A percentile compares a stretch with the other conserved stretches of the same genome.
Conservation (phyloP, 495 filamentous ascomycete genomes). For the Lentithecium fluviatile region DNA sequence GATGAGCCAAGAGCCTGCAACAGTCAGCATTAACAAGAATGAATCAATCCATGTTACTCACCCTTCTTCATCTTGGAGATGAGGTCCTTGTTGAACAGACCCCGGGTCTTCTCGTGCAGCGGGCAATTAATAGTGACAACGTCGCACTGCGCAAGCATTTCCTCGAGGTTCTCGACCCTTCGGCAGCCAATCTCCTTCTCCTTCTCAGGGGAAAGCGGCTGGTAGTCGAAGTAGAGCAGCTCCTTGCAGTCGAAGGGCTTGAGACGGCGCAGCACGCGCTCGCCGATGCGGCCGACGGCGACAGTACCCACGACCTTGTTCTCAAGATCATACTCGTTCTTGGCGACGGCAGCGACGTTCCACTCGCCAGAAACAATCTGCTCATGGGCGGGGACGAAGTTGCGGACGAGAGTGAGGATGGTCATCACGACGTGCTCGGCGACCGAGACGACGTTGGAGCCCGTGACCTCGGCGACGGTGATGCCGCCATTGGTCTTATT, state of each 20-base stretch:
- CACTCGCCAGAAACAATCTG: conserved; percentile 84
- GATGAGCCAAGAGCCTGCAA: conserved; percentile 83
- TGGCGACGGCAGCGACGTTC: conserved; percentile 93
- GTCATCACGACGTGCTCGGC: conserved; percentile 89
- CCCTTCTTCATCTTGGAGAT: conserved; percentile 99
- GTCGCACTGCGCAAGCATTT: conserved; percentile 93
- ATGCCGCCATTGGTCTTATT: conserved; percentile 98
- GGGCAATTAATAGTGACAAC: conserved; percentile 99
- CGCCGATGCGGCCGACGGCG: conserved; percentile 94
- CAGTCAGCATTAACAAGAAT: conserved; percentile 1
- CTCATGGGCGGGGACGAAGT: conserved; percentile 98
- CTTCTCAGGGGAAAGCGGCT: conserved; percentile 79
- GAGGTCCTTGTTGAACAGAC: conserved; percentile 99
- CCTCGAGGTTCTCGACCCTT: conserved; percentile 82
- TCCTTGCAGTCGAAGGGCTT: conserved; percentile 99
- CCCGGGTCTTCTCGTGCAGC: conserved; percentile 93
- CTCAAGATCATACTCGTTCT: conserved; percentile 97
- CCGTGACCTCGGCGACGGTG: conserved; percentile 96
- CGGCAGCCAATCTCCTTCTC: conserved; percentile 97
- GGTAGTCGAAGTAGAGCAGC: conserved; percentile 99
- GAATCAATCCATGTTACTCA: conserved; percentile 39
- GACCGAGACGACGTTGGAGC: conserved; percentile 54
- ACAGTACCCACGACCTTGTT: conserved; percentile 97
- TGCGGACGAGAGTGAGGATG: conserved; percentile 91
- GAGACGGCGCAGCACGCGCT: conserved; percentile 92